Conservation (phyloP, 2,329 filamentous ascomycete species). For the Penicillium brevicompactum region DNA sequence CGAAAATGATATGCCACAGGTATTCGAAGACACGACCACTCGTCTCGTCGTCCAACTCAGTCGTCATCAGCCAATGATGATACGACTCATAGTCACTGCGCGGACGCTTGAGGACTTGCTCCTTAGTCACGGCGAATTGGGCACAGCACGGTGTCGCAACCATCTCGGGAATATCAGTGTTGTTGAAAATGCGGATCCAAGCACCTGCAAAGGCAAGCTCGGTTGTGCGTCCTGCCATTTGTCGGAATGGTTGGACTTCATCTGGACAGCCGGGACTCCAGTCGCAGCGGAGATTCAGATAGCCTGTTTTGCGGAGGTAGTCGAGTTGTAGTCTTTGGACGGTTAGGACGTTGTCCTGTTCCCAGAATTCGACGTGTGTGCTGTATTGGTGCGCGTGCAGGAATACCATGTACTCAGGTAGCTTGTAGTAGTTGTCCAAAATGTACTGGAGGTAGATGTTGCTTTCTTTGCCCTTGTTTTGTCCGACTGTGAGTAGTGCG, state of each 20-base stretch:
- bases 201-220: slow-evolving; percentile 33
- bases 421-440: slow-evolving; percentile 45
- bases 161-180: slow-evolving; percentile 47
- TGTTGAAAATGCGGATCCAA: slow-evolving; percentile 33
- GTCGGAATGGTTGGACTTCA: slow-evolving; percentile 32
- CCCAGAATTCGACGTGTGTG: slow-evolving; percentile 55
- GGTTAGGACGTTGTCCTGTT: slow-evolving; percentile 55
- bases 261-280: slow-evolving; percentile 38
- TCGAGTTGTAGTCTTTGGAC: slow-evolving; percentile 52
- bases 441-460: slow-evolving; percentile 50
- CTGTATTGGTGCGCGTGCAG: slow-evolving; percentile 57
- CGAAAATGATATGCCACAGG: slow-evolving; percentile 63
- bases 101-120: slow-evolving; percentile 53
- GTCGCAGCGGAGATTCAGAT: slow-evolving; percentile 61
- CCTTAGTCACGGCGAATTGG: slow-evolving; percentile 64
- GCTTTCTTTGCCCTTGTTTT: slow-evolving; percentile 48
- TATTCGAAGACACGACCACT: slow-evolving; percentile 66
- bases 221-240: slow-evolving; percentile 17
- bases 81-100: slow-evolving; percentile 56
- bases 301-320: slow-evolving; percentile 55
- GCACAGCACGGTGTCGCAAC: slow-evolving; percentile 63
- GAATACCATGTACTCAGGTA: slow-evolving; percentile 58
- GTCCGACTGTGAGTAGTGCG: slow-evolving; percentile 21
- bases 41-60: slow-evolving; percentile 55
- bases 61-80: slow-evolving; percentile 60